A percentile compares a stretch with the other conserved stretches of the same genome.
Evolutionary conservation across 1,284 basidiomycete genomes (phyloP).

Genomic region (Leccinum laetum): DNA sequence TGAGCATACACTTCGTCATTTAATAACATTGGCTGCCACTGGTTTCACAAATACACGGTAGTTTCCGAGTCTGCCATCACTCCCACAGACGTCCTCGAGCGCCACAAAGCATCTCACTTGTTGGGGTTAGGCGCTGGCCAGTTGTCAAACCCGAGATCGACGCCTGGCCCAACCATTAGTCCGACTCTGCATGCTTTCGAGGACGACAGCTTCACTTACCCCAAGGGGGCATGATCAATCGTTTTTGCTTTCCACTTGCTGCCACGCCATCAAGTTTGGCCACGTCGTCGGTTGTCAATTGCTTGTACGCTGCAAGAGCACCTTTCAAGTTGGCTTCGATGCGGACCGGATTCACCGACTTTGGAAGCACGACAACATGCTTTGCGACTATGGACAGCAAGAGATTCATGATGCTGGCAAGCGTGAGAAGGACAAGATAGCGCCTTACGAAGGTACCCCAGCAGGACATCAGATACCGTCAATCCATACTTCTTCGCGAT

Average conservation of each 20-base stretch:
- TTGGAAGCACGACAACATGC: constrained; percentile 68
- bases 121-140: constrained; percentile 40
- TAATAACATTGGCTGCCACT: background rate
- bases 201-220: constrained; percentile 41
- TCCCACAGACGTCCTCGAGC: background rate
- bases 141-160: constrained; percentile 70
- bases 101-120: constrained; percentile 7
- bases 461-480: constrained; percentile 61
- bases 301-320: constrained; percentile 45
- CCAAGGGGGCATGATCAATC: constrained; percentile 68
- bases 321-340: constrained; percentile 72
- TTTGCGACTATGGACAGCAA: constrained; percentile 49
- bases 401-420: constrained; percentile 2
- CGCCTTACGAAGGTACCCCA: constrained; percentile 62
- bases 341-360: constrained; percentile 75
- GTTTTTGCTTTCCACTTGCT: constrained; percentile 69
- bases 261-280: constrained; percentile 65
- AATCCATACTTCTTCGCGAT: constrained; percentile 66
- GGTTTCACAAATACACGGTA: background rate
- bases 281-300: constrained; percentile 61
- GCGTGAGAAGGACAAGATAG: constrained; percentile 7
- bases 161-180: constrained; percentile 38
- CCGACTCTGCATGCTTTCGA: background rate
- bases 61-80: background rate
- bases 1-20: background rate